Evolutionary conservation across 225 moss, liverwort and hornwort species (phyloP).

Genomic region (Physcomitrium patens): DNA sequence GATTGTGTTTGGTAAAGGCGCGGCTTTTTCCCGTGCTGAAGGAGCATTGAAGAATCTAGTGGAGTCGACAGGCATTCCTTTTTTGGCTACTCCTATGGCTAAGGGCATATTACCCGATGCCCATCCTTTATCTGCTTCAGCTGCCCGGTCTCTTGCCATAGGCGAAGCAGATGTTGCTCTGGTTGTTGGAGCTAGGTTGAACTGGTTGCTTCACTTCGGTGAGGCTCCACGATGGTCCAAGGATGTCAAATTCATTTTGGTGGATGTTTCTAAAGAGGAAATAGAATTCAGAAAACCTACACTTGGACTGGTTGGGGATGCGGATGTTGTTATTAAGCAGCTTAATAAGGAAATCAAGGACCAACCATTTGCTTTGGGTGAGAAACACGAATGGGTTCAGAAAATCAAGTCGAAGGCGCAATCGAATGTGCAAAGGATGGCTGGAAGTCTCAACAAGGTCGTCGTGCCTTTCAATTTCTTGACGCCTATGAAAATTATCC

Average conservation of each 20-base stretch:
- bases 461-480: constrained; percentile 96
- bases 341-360: constrained; percentile 77
- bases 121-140: constrained; percentile 79
- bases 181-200: constrained; percentile 84
- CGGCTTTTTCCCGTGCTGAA: constrained; percentile 86
- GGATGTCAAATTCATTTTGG: constrained; percentile 80
- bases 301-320: constrained; percentile 81
- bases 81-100: constrained; percentile 93
- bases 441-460: constrained; percentile 61
- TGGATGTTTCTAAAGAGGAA: constrained; percentile 77
- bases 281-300: constrained; percentile 74
- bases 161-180: constrained; percentile 82
- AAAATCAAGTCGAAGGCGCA: constrained; percentile 70
- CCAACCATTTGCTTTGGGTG: constrained; percentile 82
- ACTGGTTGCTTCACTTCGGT: constrained; percentile 98
- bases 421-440: constrained; percentile 77
- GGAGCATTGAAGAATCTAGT: constrained; percentile 65
- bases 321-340: constrained; percentile 76
- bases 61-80: constrained; percentile 84
- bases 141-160: constrained; percentile 84
- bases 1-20: constrained; percentile 94
- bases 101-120: constrained; percentile 93
- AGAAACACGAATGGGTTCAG: constrained; percentile 79
- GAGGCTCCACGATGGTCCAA: constrained; percentile 84
- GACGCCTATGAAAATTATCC: constrained; percentile 87